Base-by-base conservation (phyloP, 345 rosid species). In the Limnanthes douglasii region DNA sequence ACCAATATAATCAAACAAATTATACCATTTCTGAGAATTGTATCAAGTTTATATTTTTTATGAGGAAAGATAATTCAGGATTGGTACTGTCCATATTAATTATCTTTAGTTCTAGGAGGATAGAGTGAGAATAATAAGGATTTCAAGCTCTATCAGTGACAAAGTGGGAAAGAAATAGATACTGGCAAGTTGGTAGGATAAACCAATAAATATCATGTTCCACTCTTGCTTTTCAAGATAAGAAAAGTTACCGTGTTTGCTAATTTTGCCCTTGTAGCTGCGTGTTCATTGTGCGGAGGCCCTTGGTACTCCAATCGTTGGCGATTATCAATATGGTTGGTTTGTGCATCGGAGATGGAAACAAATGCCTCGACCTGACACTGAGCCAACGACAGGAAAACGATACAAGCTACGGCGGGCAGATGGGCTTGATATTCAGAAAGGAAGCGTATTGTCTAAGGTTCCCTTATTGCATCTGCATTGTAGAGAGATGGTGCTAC, bases 251-350 rank as follows among this genome's bases (percentile, higher is more conserved):
- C n/a, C n/a, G n/a, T n/a, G n/a, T n/a, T n/a, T n/a, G n/a, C n/a
- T n/a, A n/a, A n/a, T n/a, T n/a, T 24, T 24, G 17, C 21, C 24
- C 18, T 28, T 41, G 51, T 67, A 86, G 96, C 69, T 86, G 23
- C 84, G 92, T 1, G 84, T 86, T n/a, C 96, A 81, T 59, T 86
- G 92, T 41, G 92, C 92, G 1, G 97, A 86, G 66, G 93, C 94
- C 38, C 84, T 86, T 0, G 97, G 94, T 27, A 81, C 93, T 25
- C 97, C 97, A 8, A 73, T 78, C 36, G 92, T 86, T 31, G 88
- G 97, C 1, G 93, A 86, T 60, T 86, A 78, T 22, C 75, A 81
- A 48, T 86, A 86, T 19, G 94, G 94, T 24, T 86, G 97, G 97
- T 81, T 70, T 25, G 68, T 78, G 48, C 97, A 86, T 57, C 68